A percentile compares a stretch with the other conserved stretches of the same genome.
phyloP scores from a whole-genome alignment of 1,284 basidiomycete species.

The Ganoderma meredithae region DNA sequence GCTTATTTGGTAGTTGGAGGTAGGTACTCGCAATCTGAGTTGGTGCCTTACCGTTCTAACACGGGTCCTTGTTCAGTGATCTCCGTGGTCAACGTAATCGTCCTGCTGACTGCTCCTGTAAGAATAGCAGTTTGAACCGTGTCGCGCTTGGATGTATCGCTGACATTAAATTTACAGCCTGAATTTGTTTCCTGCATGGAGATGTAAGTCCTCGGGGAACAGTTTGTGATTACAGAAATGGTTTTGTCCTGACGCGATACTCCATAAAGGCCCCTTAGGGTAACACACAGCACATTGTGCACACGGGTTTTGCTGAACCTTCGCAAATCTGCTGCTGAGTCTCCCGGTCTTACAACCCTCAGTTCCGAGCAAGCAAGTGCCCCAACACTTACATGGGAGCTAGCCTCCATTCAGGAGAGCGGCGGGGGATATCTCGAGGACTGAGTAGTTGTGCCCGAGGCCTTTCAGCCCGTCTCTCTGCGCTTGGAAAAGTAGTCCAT shows the following conservation, averaged over 20 bases:
- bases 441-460: no score
- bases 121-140: neutral
- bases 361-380: neutral
- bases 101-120: constrained; percentile 4
- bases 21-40: neutral
- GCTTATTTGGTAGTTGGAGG: constrained; percentile 5
- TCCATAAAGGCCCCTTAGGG: constrained; percentile 7
- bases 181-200: neutral
- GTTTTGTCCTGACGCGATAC: neutral
- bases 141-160: neutral
- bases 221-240: neutral
- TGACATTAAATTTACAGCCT: neutral
- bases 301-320: constrained; percentile 15
- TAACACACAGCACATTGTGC: constrained; percentile 10
- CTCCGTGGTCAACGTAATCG: constrained; percentile 12
- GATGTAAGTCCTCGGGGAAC: constrained; percentile 8
- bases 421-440: no score
- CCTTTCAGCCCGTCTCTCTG: no score
- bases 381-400: neutral
- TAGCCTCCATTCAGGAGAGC: neutral
- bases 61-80: neutral
- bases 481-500: neutral
- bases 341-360: neutral
- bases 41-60: neutral
- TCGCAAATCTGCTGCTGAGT: neutral